Conservation (phyloP, 352 stramenopile species). For the Globisporangium middletonii region DNA sequence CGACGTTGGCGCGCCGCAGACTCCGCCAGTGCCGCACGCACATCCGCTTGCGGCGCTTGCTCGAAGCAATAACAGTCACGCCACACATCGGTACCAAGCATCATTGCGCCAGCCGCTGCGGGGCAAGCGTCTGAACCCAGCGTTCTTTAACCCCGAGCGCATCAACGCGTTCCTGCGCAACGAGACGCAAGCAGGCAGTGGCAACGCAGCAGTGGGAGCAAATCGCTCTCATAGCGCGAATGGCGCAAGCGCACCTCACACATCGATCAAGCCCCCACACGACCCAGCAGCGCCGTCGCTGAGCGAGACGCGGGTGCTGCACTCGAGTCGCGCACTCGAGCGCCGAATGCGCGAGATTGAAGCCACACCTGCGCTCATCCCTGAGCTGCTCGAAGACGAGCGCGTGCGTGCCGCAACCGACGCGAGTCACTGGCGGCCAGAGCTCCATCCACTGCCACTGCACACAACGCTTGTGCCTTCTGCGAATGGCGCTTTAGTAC, state of each 20-base stretch:
- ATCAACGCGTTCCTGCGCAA: slow-evolving; percentile 29
- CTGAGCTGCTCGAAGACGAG: slow-evolving; percentile 31
- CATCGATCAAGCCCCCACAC: background rate
- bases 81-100: slow-evolving; percentile 10
- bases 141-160: slow-evolving; percentile 43
- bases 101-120: slow-evolving; percentile 4
- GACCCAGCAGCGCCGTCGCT: background rate
- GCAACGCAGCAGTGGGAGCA: background rate
- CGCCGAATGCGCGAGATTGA: slow-evolving; percentile 19
- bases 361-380: background rate
- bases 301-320: slow-evolving; percentile 14
- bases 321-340: slow-evolving; percentile 39
- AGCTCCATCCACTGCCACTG: slow-evolving; percentile 9
- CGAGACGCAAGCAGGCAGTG: slow-evolving; percentile 1
- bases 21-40: slow-evolving; percentile 39
- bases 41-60: slow-evolving; percentile 41
- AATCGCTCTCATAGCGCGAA: background rate
- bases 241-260: too few relatives aligned
- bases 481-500: slow-evolving; percentile 9
- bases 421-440: slow-evolving; percentile 24
- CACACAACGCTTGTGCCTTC: background rate
- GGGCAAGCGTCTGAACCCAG: slow-evolving; percentile 39
- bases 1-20: slow-evolving; percentile 22
- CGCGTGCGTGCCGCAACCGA: slow-evolving; percentile 43
- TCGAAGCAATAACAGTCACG: background rate